Evolutionary conservation across 2,329 filamentous ascomycete species (phyloP), one percentile per base, ranked within the genome.

Genomic region (Fusarium incarnatum): DNA sequence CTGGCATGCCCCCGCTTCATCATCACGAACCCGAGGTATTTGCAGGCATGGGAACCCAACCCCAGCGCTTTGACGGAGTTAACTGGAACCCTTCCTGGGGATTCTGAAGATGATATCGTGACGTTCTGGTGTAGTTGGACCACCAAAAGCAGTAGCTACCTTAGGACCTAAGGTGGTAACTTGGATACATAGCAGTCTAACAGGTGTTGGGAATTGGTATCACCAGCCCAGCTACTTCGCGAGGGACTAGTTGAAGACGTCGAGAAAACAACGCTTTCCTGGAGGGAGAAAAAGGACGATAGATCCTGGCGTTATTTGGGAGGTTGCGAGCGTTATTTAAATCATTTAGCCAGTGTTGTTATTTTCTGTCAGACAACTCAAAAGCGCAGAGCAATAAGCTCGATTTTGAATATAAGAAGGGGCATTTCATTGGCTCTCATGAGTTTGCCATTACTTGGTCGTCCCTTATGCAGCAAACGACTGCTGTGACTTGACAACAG

Each of bases 51-150:
- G 61, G 65, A 2, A 55, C 45, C 37, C 69, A 59, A 8, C 20
- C 52, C 16, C 65, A 70, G 20, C 57, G 58, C n/a, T 48, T 64
- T 27, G 61, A 67, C 20, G 55, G 27, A 10, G 57, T 60, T 46
- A 46, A 40, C 15, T 75, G 72, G 70, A 62, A 69, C 40, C 44
- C 60, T 25, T 57, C 60, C 23, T 75, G 73, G 73, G 69, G 59
- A 27, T 72, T 72, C 52, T 59, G 53, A 60, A 66, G 50, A 64
- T 18, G 27, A 64, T 30, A 53, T 30, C 34, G 37, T 23, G 34
- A 40, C 16, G 25, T 27, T 40, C 40, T 34, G 23, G n/a, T 25
- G 25, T n/a, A n/a, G n/a, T n/a, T n/a, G n/a, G n/a, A n/a, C n/a
- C n/a, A n/a, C n/a, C n/a, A n/a, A n/a, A n/a, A n/a, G n/a, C n/a